Base-by-base conservation (phyloP, 345 rosid genomes). In the Gossypium raimondii region DNA sequence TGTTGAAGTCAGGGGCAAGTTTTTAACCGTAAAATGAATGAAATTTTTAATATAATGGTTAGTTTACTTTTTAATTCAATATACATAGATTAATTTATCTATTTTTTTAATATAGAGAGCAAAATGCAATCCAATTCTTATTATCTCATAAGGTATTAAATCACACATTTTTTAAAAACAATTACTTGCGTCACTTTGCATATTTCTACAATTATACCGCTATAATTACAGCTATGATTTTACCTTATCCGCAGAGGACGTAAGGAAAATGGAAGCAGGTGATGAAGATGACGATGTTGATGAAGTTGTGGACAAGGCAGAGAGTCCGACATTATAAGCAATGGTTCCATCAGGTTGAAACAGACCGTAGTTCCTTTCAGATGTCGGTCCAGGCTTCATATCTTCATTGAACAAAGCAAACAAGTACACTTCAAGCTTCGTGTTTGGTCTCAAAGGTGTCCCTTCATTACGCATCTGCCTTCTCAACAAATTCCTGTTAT, bases 391-490 rank as follows among this genome's bases (percentile, higher is more conserved):
- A 2, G 99, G 94, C 80, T 95, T 95, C 87, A 88, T 77, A 65
- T 95, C 89, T 74, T 95, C 99, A 68, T 95, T 95, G 65, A 95
- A 95, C 75, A 95, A 78, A 41, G 99, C 99, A 74, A 95, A 95
- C 69, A 95, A 69, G 70, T 93, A 93, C 41, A 87, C 90, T 78
- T 95, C 97, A 17, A 95, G 82, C 75, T 85, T 84, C 84, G 70
- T 41, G 4, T 78, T 84, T 25, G 90, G 90, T 84, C 94, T 89
- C 74, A 87, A 66, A 3, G 99, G 99, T 0, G 99, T 95, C 74
- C 99, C 99, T 84, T 95, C 93, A 74, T 77, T 82, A 43, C 70
- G 57, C 84, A 89, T 34, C 64, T 93, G 98, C 73, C 98, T 88
- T 75, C 85, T 83, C 73, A 89, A 1, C 81, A 95, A 80, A 73